phyloP scores from a whole-genome alignment of 2,329 filamentous ascomycete genomes.

The Aureobasidium uvarum region DNA sequence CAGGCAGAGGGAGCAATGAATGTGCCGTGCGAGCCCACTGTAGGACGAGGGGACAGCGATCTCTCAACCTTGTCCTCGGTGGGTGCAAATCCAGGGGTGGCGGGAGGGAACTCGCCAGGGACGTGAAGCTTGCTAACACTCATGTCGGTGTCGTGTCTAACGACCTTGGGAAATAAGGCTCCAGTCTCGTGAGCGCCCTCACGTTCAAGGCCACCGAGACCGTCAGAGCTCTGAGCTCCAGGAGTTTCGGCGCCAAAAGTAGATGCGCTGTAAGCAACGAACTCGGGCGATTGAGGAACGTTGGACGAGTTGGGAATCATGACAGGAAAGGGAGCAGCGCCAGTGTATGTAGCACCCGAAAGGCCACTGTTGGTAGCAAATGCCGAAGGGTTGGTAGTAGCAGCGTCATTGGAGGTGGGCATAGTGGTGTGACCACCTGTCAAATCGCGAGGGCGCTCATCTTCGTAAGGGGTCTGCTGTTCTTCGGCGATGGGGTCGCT shows the following conservation, averaged over 20 bases:
- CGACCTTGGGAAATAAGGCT: constrained; percentile 51
- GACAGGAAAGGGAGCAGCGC: constrained; percentile 17
- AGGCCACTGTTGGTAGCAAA: constrained; percentile 10
- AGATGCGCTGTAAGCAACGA: not conserved
- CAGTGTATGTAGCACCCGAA: constrained; percentile 13
- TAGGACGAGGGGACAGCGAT: not conserved
- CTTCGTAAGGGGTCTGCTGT: not conserved
- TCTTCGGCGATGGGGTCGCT: not conserved
- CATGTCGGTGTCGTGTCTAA: constrained; percentile 48
- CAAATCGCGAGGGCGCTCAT: constrained; percentile 11
- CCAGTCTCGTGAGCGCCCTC: constrained; percentile 39
- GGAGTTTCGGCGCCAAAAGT: not conserved
- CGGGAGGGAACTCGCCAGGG: constrained; percentile 58
- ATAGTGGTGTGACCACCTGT: constrained; percentile 14
- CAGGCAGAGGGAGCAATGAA: constrained; percentile 17
- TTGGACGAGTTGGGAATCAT: constrained; percentile 8
- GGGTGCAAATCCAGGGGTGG: not conserved
- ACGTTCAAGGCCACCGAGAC: constrained; percentile 38
- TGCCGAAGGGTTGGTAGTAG: constrained; percentile 1
- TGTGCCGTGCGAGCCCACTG: not conserved
- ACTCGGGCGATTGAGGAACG: constrained; percentile 6
- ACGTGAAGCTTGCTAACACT: constrained; percentile 65
- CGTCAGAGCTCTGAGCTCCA: not conserved
- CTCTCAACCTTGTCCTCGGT: not conserved
- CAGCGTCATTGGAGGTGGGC: not conserved